phyloP scores from a whole-genome alignment of 2,329 filamentous ascomycete genomes.

The Penicillium sumatraense region DNA sequence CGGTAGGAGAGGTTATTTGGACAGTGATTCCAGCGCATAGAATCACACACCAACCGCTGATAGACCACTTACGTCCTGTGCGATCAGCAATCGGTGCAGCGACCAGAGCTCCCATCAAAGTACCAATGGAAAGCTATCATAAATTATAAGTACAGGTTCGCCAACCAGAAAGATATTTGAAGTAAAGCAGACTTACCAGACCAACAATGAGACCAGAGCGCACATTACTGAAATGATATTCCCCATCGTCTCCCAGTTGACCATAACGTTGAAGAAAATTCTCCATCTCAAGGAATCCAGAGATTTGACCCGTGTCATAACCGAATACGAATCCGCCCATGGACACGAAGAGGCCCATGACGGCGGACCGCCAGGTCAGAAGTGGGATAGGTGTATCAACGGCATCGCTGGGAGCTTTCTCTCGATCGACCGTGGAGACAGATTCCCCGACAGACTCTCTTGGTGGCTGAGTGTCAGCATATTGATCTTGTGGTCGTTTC shows the following conservation, averaged over 20 bases:
- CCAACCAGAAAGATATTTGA: not conserved
- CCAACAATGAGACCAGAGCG: constrained; percentile 49
- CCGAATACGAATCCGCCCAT: constrained; percentile 52
- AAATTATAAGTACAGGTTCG: not conserved
- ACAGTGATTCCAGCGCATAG: constrained; percentile 47
- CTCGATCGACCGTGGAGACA: constrained; percentile 21
- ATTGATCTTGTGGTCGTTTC: constrained; percentile 19
- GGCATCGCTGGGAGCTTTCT: constrained; percentile 22
- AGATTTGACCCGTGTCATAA: constrained; percentile 51
- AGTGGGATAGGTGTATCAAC: constrained; percentile 35
- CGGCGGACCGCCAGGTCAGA: constrained; percentile 37
- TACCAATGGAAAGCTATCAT: constrained; percentile 48
- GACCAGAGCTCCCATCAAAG: constrained; percentile 47
- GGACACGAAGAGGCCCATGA: constrained; percentile 46
- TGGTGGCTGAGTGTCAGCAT: constrained; percentile 7
- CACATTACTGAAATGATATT: constrained; percentile 45
- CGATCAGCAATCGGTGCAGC: constrained; percentile 48
- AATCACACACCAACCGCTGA: constrained; percentile 45
- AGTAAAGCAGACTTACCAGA: constrained; percentile 34
- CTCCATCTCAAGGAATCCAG: constrained; percentile 48
- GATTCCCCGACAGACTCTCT: constrained; percentile 24
- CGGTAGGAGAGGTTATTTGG: constrained; percentile 44
- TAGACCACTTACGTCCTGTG: constrained; percentile 48
- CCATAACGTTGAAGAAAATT: constrained; percentile 47
- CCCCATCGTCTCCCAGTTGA: constrained; percentile 32